phyloP scores from a whole-genome alignment of 352 stramenopile genomes.

The Phytopythium montanum region DNA sequence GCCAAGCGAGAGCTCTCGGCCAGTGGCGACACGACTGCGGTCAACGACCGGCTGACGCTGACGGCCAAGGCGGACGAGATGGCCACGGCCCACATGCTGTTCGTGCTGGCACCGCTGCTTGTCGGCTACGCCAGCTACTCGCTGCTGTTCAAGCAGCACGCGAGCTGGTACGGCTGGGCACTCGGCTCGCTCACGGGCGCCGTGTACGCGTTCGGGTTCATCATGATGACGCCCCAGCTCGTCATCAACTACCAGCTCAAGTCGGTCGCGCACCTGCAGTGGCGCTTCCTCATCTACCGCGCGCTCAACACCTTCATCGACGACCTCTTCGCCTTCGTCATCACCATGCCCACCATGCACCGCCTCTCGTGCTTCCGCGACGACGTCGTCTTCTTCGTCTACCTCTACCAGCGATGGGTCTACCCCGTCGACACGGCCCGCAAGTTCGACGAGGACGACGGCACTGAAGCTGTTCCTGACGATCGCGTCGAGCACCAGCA shows the following conservation, averaged over 20 bases:
- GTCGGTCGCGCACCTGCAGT: conserved; percentile 89
- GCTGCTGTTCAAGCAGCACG: conserved; percentile 78
- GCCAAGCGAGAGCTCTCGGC: conserved; percentile 11
- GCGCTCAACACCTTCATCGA: conserved; percentile 94
- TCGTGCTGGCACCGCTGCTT: conserved; percentile 69
- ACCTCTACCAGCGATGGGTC: conserved; percentile 90
- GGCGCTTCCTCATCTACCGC: conserved; percentile 94
- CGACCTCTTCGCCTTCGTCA: conserved; percentile 90
- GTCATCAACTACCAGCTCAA: conserved; percentile 94
- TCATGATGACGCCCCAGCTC: conserved; percentile 90
- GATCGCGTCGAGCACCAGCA: neutral
- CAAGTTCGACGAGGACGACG: conserved; percentile 43
- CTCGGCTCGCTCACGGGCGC: conserved; percentile 83
- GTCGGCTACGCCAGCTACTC: conserved; percentile 80
- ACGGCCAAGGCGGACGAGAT: conserved; percentile 77
- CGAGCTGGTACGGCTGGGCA: conserved; percentile 81
- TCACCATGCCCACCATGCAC: conserved; percentile 91
- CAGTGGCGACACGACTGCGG: conserved; percentile 24
- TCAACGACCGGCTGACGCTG: conserved; percentile 22
- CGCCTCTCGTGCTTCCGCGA: conserved; percentile 88
- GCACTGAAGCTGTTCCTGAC: neutral
- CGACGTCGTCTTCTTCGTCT: conserved; percentile 90
- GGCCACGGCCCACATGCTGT: conserved; percentile 81
- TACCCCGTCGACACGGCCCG: conserved; percentile 78
- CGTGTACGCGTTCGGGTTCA: conserved; percentile 90